A percentile compares a stretch with the other conserved stretches of the same genome.
Conservation (phyloP, 2,329 filamentous ascomycete species). For the Aspergillus tubingensis region DNA sequence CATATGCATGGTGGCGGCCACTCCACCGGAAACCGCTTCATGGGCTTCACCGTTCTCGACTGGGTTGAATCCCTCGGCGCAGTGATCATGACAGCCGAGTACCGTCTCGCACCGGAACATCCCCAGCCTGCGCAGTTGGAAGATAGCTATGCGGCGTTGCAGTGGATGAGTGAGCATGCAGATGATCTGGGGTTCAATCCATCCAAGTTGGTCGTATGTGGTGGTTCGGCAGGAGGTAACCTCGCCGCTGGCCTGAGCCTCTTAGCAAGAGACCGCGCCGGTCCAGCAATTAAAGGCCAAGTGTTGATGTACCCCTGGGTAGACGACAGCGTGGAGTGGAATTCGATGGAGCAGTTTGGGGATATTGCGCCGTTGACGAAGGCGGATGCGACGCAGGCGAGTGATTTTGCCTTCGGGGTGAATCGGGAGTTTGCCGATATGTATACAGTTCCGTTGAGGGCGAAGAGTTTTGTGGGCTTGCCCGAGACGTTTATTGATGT, state of each 20-base stretch:
- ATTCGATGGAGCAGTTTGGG: slow-evolving; percentile 1
- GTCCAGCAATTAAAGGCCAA: background rate
- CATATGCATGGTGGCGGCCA: slow-evolving; percentile 9
- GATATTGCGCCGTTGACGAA: background rate
- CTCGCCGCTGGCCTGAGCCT: background rate
- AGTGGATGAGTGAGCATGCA: background rate
- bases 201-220: background rate
- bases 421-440: background rate
- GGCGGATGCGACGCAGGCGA: background rate
- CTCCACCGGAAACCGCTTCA: slow-evolving; percentile 4
- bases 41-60: background rate
- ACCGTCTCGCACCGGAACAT: slow-evolving; percentile 9
- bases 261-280: background rate
- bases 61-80: background rate
- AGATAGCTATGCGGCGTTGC: slow-evolving; percentile 1
- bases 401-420: slow-evolving; percentile 2
- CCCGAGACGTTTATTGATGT: slow-evolving; percentile 19
- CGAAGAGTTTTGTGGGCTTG: slow-evolving; percentile 7
- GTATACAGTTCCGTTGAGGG: slow-evolving; percentile 4
- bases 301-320: background rate
- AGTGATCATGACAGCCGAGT: slow-evolving; percentile 1
- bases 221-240: background rate
- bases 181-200: background rate
- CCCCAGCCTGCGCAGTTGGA: background rate
- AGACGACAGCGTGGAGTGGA: background rate